These are phyloP conservation scores for Blastobotrys buckinghamii DNA, from an alignment of 1,139 yeast genomes.

Conservation along the genomic window DNA sequence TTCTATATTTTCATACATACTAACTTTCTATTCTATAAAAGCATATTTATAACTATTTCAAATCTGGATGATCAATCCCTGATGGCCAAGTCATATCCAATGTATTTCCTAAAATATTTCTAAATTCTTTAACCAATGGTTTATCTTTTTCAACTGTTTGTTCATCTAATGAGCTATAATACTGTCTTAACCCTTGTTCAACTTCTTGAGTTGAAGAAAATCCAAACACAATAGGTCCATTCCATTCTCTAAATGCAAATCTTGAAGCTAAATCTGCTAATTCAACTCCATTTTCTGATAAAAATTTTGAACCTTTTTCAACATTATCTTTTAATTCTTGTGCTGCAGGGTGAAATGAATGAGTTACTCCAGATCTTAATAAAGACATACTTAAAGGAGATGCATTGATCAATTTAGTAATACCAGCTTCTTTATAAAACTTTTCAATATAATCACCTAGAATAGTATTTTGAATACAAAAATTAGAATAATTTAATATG, in stretches of 20 bases:
- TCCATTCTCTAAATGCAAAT: slow-evolving; percentile 63
- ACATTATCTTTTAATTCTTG: slow-evolving; percentile 52
- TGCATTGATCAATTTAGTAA: slow-evolving; percentile 62
- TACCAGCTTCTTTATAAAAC: slow-evolving; percentile 49
- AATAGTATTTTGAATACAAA: slow-evolving; percentile 72
- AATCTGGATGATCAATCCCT: slow-evolving; percentile 44
- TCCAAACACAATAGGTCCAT: slow-evolving; percentile 67
- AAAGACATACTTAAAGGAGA: slow-evolving; percentile 88
- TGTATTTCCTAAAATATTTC: slow-evolving; percentile 44
- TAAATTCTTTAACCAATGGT: slow-evolving; percentile 41
- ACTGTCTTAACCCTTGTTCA: slow-evolving; percentile 53
- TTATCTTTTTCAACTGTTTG: slow-evolving; percentile 39
- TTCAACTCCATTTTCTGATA: slow-evolving; percentile 44
- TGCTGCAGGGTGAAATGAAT: slow-evolving; percentile 76
- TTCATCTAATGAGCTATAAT: slow-evolving; percentile 42
- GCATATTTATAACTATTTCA: not conserved
- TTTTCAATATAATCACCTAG: slow-evolving; percentile 45
- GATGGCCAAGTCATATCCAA: slow-evolving; percentile 68
- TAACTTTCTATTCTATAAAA: no score
- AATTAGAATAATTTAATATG: slow-evolving; percentile 72
- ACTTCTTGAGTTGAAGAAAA: slow-evolving; percentile 60
- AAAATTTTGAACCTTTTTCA: slow-evolving; percentile 44
- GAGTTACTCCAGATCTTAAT: slow-evolving; percentile 61
- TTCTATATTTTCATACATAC: no score
- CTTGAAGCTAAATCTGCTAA: slow-evolving; percentile 79